phyloP scores from a whole-genome alignment of 1,284 basidiomycete genomes.

The Volvariella surrecta region DNA sequence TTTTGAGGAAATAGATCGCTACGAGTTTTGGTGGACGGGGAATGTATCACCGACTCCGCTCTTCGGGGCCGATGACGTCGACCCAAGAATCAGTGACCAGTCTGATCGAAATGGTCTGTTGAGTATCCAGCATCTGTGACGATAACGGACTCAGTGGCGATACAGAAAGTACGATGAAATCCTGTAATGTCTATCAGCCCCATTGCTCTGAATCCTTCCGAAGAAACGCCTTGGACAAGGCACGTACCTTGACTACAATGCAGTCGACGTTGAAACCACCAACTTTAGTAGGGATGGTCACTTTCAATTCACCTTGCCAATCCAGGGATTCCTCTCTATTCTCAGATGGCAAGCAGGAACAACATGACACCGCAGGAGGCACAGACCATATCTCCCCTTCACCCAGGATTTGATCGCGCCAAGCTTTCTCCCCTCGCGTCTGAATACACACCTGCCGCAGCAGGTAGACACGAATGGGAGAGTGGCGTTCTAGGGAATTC shows the following conservation, averaged over 20 bases:
- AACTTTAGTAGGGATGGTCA: slow-evolving; percentile 21
- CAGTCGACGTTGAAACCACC: slow-evolving; percentile 31
- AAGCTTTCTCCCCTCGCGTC: slow-evolving; percentile 21
- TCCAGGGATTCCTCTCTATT: slow-evolving; percentile 24
- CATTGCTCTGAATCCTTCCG: slow-evolving; percentile 1
- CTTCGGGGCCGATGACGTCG: slow-evolving; percentile 20
- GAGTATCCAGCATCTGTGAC: slow-evolving; percentile 25
- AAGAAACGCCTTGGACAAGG: slow-evolving; percentile 5
- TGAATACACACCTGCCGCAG: slow-evolving; percentile 30
- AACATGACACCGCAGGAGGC: slow-evolving; percentile 22
- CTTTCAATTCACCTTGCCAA: slow-evolving; percentile 37
- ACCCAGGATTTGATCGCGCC: slow-evolving; percentile 26
- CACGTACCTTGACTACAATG: slow-evolving; percentile 30
- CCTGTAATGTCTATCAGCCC: slow-evolving; percentile 25
- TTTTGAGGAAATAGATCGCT: no score
- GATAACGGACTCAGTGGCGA: slow-evolving; percentile 17
- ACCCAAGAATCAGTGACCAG: slow-evolving; percentile 42
- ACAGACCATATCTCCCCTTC: slow-evolving; percentile 30
- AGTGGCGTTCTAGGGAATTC: slow-evolving; percentile 10
- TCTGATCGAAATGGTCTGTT: slow-evolving; percentile 36
- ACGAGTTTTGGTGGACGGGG: neutral
- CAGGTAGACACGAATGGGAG: slow-evolving; percentile 31
- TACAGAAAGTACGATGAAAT: slow-evolving; percentile 42
- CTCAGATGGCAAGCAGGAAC: slow-evolving; percentile 11
- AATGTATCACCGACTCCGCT: neutral